These are phyloP conservation scores for Microbotryum intermedium DNA, from an alignment of 1,284 basidiomycete genomes.

Conservation along the genomic window DNA sequence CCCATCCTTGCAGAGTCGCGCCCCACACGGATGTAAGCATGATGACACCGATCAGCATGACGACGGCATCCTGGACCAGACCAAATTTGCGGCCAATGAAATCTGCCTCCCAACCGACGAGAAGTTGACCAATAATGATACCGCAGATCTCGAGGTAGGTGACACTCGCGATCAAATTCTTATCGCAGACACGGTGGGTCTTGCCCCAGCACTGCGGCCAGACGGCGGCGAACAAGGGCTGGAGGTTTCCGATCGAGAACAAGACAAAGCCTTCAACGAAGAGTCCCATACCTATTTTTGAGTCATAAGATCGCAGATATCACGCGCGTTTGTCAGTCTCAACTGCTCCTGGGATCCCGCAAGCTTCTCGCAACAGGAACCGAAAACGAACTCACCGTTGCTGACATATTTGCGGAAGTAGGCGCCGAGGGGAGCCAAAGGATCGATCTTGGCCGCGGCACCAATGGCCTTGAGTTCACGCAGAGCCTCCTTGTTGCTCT, in stretches of 20 bases:
- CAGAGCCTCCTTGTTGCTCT: constrained; percentile 42
- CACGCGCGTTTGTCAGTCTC: too few relatives aligned
- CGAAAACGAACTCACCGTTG: constrained; percentile 40
- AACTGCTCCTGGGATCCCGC: too few relatives aligned
- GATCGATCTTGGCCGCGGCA: constrained; percentile 47
- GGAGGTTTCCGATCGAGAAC: constrained; percentile 49
- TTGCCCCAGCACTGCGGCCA: constrained; percentile 47
- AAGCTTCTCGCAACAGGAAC: neutral
- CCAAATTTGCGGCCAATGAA: constrained; percentile 46
- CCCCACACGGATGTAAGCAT: constrained; percentile 51
- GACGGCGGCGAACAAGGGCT: constrained; percentile 44
- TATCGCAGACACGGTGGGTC: constrained; percentile 42
- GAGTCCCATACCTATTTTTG: constrained; percentile 37
- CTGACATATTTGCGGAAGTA: constrained; percentile 48
- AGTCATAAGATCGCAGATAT: too few relatives aligned
- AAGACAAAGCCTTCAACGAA: constrained; percentile 47
- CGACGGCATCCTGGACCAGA: constrained; percentile 38
- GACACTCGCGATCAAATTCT: constrained; percentile 22
- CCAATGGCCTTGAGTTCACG: constrained; percentile 44
- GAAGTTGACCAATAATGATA: constrained; percentile 49
- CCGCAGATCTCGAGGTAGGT: constrained; percentile 46
- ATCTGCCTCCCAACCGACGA: constrained; percentile 49
- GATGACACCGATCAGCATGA: constrained; percentile 44
- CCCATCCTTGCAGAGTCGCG: constrained; percentile 46
- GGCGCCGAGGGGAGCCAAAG: constrained; percentile 40